Base-by-base conservation (phyloP, 2,329 filamentous ascomycete species). In the Fonsecaea monophora region DNA sequence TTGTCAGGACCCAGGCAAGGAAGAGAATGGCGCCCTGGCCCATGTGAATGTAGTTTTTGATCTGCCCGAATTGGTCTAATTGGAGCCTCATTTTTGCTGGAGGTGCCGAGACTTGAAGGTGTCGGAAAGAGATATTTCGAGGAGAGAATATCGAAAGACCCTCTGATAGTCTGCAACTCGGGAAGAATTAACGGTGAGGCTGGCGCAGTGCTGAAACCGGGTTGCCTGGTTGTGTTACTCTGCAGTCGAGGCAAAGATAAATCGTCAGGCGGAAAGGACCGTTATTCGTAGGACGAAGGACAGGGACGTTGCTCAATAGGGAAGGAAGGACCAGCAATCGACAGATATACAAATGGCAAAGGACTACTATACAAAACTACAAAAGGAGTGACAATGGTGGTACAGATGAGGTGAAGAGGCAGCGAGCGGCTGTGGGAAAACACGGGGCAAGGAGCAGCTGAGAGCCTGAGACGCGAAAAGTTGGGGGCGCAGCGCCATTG, bases 1-100 rank as follows among this genome's bases (percentile, higher is more conserved):
- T 83, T 10, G 85, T 85, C 58, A 89, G 77, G 62, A 82, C 85
- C 79, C 82, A 85, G 53, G 81, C 84, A 34, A 89, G 75, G 76
- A 88, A 88, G 69, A 88, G 84, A 67, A 86, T 76, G 50, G 87
- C 75, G 10, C 76, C 81, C 73, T 89, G 86, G 55, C 81, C 74
- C 53, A 79, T 80, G 75, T 89, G 87, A 45, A 85, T 75, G 50
- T 81, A 77, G 53, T 83, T 83, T 76, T 89, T 89, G 72, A 81
- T 82, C 73, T 84, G 83, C 70, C 86, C 84, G 35, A 85, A 78
- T 2, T 64, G 48, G 50, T 73, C 70, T n/a, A 70, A 57, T 50
- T 65, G 67, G n/a, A 73, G 60, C 38, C 69, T 55, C 72, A 73
- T 73, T 32, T 61, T 50, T 61, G 59, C 35, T 30, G n/a, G 30